Conservation (phyloP, 176 grass and related monocot species). For the Lolium perenne region DNA sequence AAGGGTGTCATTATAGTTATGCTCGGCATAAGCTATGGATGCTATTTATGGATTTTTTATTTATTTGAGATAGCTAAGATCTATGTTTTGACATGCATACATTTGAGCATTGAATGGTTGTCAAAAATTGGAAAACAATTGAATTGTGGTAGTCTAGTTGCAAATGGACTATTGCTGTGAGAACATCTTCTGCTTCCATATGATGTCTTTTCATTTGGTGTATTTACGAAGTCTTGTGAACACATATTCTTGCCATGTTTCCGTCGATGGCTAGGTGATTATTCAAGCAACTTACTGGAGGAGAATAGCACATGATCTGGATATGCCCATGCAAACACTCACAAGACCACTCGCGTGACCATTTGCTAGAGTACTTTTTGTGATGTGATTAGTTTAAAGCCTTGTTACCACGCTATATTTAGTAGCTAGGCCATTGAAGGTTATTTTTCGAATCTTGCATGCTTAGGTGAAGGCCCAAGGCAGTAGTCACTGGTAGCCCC, state of each 20-base stretch:
- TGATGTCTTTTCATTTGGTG: conserved; percentile 13
- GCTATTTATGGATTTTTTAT: background rate
- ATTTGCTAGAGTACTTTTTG: conserved; percentile 2
- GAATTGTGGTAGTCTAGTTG: background rate
- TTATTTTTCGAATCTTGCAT: conserved; percentile 24
- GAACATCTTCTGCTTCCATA: conserved; percentile 12
- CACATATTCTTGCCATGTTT: conserved; percentile 21
- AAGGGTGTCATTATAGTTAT: background rate
- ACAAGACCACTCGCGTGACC: background rate
- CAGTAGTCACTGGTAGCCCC: background rate
- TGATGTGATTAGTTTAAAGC: conserved; percentile 3
- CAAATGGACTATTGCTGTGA: background rate
- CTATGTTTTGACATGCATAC: conserved; percentile 25
- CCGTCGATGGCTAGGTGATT: conserved; percentile 11
- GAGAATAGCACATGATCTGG: background rate
- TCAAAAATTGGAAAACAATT: conserved; percentile 11
- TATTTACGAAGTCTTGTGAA: background rate
- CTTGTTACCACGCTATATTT: conserved; percentile 22
- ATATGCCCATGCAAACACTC: background rate
- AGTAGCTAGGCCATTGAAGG: background rate
- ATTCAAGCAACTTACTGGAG: background rate
- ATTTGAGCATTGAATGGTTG: conserved; percentile 20
- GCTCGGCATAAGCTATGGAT: conserved; percentile 6
- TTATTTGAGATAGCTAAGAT: conserved; percentile 11
- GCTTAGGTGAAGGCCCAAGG: background rate